Evolutionary conservation across 2,329 filamentous ascomycete genomes (phyloP), one percentile per base, ranked within the genome.

Genomic region (Aspergillus calidoustus): DNA sequence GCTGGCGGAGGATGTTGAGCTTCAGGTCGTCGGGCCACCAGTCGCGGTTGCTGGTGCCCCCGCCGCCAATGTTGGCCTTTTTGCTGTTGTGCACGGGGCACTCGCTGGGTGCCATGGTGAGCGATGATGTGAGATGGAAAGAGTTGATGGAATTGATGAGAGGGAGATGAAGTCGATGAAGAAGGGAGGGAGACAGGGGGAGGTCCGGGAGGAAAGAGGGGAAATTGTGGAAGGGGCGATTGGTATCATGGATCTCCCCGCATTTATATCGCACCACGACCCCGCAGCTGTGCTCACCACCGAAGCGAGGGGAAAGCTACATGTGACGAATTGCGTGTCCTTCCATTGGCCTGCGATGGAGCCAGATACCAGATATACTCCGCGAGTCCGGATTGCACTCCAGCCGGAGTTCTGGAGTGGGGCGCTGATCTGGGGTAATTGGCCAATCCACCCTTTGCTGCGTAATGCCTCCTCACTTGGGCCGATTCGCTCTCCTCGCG

Each of bases 1-100:
- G 85, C 79, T 92, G 90, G 72, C 90, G 90, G 57, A 93, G 85
- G 71, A 92, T 88, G 80, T 89, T 87, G 67, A 91, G 82, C 72
- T 82, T 85, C 65, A 93, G 78, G 69, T 84, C 80, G 61, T 87
- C 83, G 57, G 91, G 90, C 90, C 90, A 93, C 87, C 89, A 92
- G 81, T 93, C 89, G 58, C 69, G 72, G 81, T 88, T 91, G 64
- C 81, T 80, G 69, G 88, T 90, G 70, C 90, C 91, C 69, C 85
- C 86, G 67, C 89, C 89, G 60, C 69, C 77, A 50, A 78, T 67
- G 63, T 79, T 79, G 75, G 72, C 67, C 9, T 54, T 55, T n/a
- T 55, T 56, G 52, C 55, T 46, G 44, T 66, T 66, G 48, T 69
- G 66, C 58, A 72, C 68, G n/a, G 72, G 72, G 61, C 72, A 74